These are phyloP conservation scores for Brassica balearica DNA, from an alignment of 441 rosid species.

Conservation along the genomic window DNA sequence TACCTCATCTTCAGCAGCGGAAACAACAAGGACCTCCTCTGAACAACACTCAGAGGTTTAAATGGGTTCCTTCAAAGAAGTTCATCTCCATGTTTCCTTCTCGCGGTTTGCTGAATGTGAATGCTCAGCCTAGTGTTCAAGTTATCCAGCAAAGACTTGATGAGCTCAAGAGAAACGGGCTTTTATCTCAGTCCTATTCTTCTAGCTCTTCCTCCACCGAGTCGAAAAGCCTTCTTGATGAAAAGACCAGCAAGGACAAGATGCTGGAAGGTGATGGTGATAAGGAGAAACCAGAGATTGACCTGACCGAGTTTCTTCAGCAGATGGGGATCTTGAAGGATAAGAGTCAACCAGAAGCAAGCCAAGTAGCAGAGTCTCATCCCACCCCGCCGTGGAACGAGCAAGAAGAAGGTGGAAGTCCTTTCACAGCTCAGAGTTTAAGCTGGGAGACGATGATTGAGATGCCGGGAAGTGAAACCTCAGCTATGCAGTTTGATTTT, in stretches of 20 bases:
- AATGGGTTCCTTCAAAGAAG: slow-evolving; percentile 90
- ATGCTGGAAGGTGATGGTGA: slow-evolving; percentile 38
- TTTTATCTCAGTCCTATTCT: slow-evolving; percentile 45
- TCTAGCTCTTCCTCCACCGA: slow-evolving; percentile 57
- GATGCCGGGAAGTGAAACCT: slow-evolving; percentile 55
- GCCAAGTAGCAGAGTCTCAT: neutral
- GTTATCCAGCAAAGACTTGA: slow-evolving; percentile 91
- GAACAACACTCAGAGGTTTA: slow-evolving; percentile 53
- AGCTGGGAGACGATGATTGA: slow-evolving; percentile 81
- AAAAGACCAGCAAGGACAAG: slow-evolving; percentile 36
- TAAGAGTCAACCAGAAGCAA: slow-evolving; percentile 36
- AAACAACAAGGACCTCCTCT: slow-evolving; percentile 30
- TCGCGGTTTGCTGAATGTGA: slow-evolving; percentile 75
- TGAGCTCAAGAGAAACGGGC: slow-evolving; percentile 68
- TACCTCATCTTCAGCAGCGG: slow-evolving; percentile 84
- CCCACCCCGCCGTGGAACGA: slow-evolving; percentile 25
- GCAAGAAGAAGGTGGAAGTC: slow-evolving; percentile 46
- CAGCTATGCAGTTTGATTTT: slow-evolving; percentile 37
- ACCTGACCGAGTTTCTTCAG: slow-evolving; percentile 89
- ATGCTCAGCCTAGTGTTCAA: slow-evolving; percentile 89
- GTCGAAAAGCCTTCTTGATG: slow-evolving; percentile 46
- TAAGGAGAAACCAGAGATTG: slow-evolving; percentile 82
- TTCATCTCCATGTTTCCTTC: slow-evolving; percentile 90
- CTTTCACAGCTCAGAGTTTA: slow-evolving; percentile 56
- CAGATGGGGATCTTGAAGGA: slow-evolving; percentile 80